These are phyloP conservation scores for Fulvia fulva DNA, from an alignment of 2,329 filamentous ascomycete species.

Conservation along the genomic window DNA sequence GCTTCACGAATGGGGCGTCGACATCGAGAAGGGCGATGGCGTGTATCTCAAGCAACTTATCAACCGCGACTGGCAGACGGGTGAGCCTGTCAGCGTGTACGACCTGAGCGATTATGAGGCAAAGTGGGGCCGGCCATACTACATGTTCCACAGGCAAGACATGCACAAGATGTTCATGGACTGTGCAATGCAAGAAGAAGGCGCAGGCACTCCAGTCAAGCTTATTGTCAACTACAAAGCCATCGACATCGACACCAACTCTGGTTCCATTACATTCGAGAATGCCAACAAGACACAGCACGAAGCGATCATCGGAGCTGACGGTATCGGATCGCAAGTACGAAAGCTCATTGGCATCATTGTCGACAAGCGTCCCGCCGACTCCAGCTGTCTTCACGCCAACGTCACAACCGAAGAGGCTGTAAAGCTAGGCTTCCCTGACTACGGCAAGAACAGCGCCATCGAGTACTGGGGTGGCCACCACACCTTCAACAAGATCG, in stretches of 20 bases:
- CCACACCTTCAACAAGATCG: slow-evolving; percentile 63
- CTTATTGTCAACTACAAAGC: slow-evolving; percentile 54
- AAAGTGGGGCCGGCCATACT: slow-evolving; percentile 60
- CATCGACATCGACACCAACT: slow-evolving; percentile 48
- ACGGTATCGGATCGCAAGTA: slow-evolving; percentile 64
- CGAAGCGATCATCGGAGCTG: slow-evolving; percentile 61
- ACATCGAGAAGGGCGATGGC: slow-evolving; percentile 60
- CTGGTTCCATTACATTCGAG: slow-evolving; percentile 47
- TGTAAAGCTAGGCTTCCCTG: slow-evolving; percentile 55
- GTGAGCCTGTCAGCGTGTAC: slow-evolving; percentile 62
- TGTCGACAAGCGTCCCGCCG: slow-evolving; percentile 56
- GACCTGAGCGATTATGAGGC: slow-evolving; percentile 62
- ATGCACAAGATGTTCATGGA: slow-evolving; percentile 67
- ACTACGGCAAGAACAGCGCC: slow-evolving; percentile 58
- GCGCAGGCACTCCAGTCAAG: slow-evolving; percentile 52
- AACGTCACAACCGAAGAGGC: slow-evolving; percentile 62
- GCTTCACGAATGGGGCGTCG: slow-evolving; percentile 65
- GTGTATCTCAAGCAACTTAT: slow-evolving; percentile 64
- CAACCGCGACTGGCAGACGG: slow-evolving; percentile 66
- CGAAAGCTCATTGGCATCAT: slow-evolving; percentile 60
- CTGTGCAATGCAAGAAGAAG: slow-evolving; percentile 49
- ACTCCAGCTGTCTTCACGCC: slow-evolving; percentile 60
- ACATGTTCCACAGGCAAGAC: slow-evolving; percentile 66
- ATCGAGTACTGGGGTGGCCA: slow-evolving; percentile 70
- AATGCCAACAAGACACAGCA: slow-evolving; percentile 51